Evolutionary conservation across 129 eudicot species (phyloP).

Genomic region (Cynara cardunculus): DNA sequence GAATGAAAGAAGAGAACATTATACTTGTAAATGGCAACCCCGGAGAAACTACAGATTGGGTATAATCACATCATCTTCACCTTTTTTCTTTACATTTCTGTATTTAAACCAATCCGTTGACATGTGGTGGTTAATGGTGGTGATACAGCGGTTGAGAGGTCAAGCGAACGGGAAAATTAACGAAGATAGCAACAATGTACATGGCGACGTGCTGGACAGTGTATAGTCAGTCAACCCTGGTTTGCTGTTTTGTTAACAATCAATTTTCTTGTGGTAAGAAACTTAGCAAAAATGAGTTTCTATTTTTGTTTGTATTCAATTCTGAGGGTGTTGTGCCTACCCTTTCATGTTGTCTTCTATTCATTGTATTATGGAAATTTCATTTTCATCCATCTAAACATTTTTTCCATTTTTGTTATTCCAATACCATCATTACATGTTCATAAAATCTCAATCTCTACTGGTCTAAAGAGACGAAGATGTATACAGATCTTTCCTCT

Average conservation of each 20-base stretch:
- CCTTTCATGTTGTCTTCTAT: neutral
- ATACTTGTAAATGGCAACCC: slow-evolving; percentile 72
- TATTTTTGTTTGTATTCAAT: neutral
- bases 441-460: neutral
- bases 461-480: neutral
- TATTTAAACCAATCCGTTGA: neutral
- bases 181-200: slow-evolving; percentile 46
- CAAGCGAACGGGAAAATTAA: slow-evolving; percentile 51
- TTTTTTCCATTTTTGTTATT: neutral
- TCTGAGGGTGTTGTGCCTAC: neutral
- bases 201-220: slow-evolving; percentile 44
- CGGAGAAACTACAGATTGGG: slow-evolving; percentile 70
- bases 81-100: neutral
- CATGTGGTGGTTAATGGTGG: neutral
- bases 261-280: slow-evolving; percentile 11
- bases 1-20: slow-evolving; percentile 65
- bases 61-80: slow-evolving; percentile 16
- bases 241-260: neutral
- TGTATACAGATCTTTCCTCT: too few relatives aligned
- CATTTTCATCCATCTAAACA: neutral
- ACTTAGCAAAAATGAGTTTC: neutral
- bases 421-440: neutral
- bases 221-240: slow-evolving; percentile 26
- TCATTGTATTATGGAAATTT: neutral
- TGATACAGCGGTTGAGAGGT: slow-evolving; percentile 53